These are phyloP conservation scores for Fragilaria crotonensis DNA, from an alignment of 108 stramenopile genomes.

Conservation along the genomic window DNA sequence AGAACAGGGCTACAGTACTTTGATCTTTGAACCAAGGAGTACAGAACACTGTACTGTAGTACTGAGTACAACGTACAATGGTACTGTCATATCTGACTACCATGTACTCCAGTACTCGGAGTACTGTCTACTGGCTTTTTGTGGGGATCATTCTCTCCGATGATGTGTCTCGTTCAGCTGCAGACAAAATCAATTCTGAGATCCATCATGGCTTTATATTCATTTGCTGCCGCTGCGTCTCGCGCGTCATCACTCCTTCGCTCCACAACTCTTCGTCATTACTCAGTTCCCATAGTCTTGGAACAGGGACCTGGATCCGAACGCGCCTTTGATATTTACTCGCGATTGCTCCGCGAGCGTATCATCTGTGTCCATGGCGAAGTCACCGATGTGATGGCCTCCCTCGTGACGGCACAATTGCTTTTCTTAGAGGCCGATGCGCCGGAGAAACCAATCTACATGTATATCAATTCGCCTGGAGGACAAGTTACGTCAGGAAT, in stretches of 20 bases:
- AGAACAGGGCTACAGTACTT: too few species aligned
- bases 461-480: constrained; percentile 94
- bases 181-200: too few species aligned
- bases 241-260: not conserved
- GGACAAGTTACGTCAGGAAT: constrained; percentile 90
- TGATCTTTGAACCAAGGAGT: too few species aligned
- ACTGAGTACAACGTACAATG: too few species aligned
- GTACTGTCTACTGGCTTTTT: too few species aligned
- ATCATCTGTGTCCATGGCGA: constrained; percentile 93
- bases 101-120: too few species aligned
- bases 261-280: constrained; percentile 9
- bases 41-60: too few species aligned
- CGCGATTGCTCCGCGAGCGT: constrained; percentile 91
- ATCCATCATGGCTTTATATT: not conserved
- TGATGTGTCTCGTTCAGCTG: too few species aligned
- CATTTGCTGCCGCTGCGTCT: not conserved
- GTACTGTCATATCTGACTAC: too few species aligned
- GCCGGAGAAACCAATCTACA: constrained; percentile 79
- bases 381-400: constrained; percentile 87
- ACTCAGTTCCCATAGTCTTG: constrained; percentile 42
- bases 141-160: too few species aligned
- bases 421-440: constrained; percentile 90
- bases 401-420: constrained; percentile 88
- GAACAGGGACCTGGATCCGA: constrained; percentile 51
- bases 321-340: constrained; percentile 92